These are phyloP conservation scores for Aegilops tauschii DNA, from an alignment of 176 grass and related monocot species.

Conservation along the genomic window DNA sequence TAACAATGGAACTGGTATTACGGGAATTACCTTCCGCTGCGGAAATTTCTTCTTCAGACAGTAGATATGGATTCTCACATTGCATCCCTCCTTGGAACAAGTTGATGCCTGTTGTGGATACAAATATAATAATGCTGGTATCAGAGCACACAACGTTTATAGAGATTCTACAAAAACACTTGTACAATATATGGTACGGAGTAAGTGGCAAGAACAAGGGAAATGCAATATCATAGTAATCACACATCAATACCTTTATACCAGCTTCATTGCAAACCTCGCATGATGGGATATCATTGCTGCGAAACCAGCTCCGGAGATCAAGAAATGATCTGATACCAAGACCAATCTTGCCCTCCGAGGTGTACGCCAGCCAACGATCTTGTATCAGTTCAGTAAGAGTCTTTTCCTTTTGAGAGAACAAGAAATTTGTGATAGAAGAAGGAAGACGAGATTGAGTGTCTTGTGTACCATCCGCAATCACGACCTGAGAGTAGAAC, in stretches of 20 bases:
- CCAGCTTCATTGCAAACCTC: slow-evolving; percentile 91
- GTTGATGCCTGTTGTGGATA: slow-evolving; percentile 50
- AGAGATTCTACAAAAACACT: neutral
- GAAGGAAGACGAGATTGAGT: slow-evolving; percentile 48
- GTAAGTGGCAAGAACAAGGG: neutral
- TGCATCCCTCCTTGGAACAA: slow-evolving; percentile 73
- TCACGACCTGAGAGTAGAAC: slow-evolving; percentile 42
- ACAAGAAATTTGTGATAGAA: slow-evolving; percentile 65
- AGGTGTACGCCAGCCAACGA: slow-evolving; percentile 59
- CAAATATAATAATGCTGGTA: neutral
- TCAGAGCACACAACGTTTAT: neutral
- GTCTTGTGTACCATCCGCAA: slow-evolving; percentile 46
- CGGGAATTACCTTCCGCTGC: slow-evolving; percentile 36
- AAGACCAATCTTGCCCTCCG: slow-evolving; percentile 66
- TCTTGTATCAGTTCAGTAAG: slow-evolving; percentile 72
- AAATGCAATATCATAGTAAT: neutral
- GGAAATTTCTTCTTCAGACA: slow-evolving; percentile 89
- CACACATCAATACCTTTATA: slow-evolving; percentile 56
- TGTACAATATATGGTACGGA: neutral
- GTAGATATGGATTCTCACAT: slow-evolving; percentile 80
- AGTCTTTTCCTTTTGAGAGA: slow-evolving; percentile 87
- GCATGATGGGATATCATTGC: slow-evolving; percentile 72
- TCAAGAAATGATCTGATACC: slow-evolving; percentile 87
- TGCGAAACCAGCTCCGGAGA: slow-evolving; percentile 77
- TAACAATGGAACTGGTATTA: neutral